A percentile compares a stretch with the other conserved stretches of the same genome.
These are phyloP conservation scores for Diaporthe batatas DNA, from an alignment of 2,329 filamentous ascomycete genomes.

Conservation along the genomic window DNA sequence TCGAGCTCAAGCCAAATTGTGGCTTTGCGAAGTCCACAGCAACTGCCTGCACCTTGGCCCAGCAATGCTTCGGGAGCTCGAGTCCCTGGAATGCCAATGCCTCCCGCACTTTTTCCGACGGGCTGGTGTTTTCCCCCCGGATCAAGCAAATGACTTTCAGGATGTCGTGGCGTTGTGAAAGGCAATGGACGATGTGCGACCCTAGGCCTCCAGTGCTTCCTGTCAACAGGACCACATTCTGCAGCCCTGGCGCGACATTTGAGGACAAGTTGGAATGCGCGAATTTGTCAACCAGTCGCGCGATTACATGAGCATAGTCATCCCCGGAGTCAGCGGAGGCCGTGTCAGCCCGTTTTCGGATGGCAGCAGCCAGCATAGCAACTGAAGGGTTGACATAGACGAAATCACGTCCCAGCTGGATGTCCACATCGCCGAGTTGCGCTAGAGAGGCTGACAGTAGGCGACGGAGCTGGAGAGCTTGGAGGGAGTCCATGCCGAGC, in stretches of 20 bases:
- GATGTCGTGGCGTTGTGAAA: conserved; percentile 49
- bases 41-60: conserved; percentile 56
- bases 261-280: conserved; percentile 6
- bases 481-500: neutral
- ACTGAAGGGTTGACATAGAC: conserved; percentile 9
- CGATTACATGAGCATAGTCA: neutral
- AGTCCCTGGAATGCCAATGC: conserved; percentile 44
- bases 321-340: neutral
- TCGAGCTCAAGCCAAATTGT: conserved; percentile 55
- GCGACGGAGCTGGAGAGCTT: neutral
- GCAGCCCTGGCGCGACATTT: neutral
- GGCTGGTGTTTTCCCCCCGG: conserved; percentile 48
- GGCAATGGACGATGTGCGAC: conserved; percentile 50
- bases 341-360: neutral
- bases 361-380: conserved; percentile 2
- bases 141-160: conserved; percentile 60
- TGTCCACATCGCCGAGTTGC: neutral
- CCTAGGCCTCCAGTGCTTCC: conserved; percentile 57
- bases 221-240: conserved; percentile 52
- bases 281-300: neutral
- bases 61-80: neutral
- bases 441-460: conserved; percentile 1
- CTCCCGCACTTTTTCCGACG: conserved; percentile 51
- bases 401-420: neutral
- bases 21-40: conserved; percentile 57